phyloP scores from a whole-genome alignment of 495 filamentous ascomycete genomes.

The Hyaloscypha finlandica region DNA sequence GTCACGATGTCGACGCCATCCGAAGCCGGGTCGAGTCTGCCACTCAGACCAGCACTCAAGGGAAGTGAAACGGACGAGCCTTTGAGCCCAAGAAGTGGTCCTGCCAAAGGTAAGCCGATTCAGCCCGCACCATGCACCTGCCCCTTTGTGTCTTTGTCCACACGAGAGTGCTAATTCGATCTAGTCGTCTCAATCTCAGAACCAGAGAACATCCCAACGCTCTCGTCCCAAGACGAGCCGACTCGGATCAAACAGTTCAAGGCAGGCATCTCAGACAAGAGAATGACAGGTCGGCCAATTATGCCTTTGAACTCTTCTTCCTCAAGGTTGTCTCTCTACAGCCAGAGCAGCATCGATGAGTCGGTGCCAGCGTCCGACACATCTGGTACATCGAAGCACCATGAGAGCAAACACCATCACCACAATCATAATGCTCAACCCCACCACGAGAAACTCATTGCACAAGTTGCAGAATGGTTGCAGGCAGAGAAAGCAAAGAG shows the following conservation, averaged over 20 bases:
- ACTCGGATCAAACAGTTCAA: slow-evolving; percentile 28
- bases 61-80: slow-evolving; percentile 14
- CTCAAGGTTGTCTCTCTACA: slow-evolving; percentile 27
- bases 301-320: slow-evolving; percentile 24
- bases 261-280: slow-evolving; percentile 25
- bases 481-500: slow-evolving; percentile 69
- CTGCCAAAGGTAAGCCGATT: slow-evolving; percentile 29
- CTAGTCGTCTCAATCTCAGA: slow-evolving; percentile 39
- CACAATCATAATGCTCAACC: slow-evolving; percentile 39
- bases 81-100: slow-evolving; percentile 28
- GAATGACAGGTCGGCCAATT: slow-evolving; percentile 34
- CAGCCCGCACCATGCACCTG: not conserved
- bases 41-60: slow-evolving; percentile 29
- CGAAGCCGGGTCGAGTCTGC: slow-evolving; percentile 19
- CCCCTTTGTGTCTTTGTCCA: not conserved
- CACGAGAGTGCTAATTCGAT: slow-evolving; percentile 8
- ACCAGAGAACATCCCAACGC: slow-evolving; percentile 33
- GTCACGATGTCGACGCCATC: slow-evolving; percentile 24
- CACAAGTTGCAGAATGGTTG: slow-evolving; percentile 79
- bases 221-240: slow-evolving; percentile 18
- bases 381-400: slow-evolving; percentile 11
- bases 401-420: slow-evolving; percentile 21
- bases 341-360: slow-evolving; percentile 29
- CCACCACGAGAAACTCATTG: slow-evolving; percentile 57
- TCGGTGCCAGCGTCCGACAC: slow-evolving; percentile 14